Conservation (phyloP, 495 filamentous ascomycete genomes). For the Ramalina intermedia region DNA sequence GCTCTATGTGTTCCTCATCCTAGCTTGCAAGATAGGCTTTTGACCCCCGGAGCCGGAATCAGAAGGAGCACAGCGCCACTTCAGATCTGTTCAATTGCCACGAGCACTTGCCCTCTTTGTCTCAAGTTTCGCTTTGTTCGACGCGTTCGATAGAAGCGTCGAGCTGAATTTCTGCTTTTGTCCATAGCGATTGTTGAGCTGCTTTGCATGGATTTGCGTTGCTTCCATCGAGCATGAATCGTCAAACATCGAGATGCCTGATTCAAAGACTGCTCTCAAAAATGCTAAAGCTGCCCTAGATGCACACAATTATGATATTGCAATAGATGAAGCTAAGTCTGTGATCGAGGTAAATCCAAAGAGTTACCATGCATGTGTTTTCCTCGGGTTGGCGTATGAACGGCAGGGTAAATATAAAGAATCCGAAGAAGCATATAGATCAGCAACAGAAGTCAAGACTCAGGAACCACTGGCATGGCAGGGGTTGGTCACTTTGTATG, state of each 20-base stretch:
- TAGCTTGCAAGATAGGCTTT: too few relatives aligned
- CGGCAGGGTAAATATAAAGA: constrained; percentile 55
- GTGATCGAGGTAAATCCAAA: constrained; percentile 56
- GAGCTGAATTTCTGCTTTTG: too few relatives aligned
- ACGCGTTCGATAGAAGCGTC: too few relatives aligned
- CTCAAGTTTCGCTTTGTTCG: too few relatives aligned
- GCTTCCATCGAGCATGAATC: background rate
- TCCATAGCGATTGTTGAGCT: too few relatives aligned
- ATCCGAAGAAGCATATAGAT: constrained; percentile 59
- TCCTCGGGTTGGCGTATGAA: constrained; percentile 67
- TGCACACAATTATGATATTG: constrained; percentile 62
- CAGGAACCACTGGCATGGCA: constrained; percentile 68
- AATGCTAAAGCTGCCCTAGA: constrained; percentile 67
- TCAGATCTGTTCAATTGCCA: too few relatives aligned
- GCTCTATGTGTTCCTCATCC: too few relatives aligned
- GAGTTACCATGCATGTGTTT: constrained; percentile 73
- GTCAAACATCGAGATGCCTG: constrained; percentile 30
- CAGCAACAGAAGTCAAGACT: constrained; percentile 50
- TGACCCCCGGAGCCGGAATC: too few relatives aligned
- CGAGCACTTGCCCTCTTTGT: too few relatives aligned
- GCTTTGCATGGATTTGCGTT: too few relatives aligned
- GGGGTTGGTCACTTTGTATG: constrained; percentile 75
- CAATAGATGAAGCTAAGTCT: constrained; percentile 48
- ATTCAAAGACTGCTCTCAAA: constrained; percentile 66
- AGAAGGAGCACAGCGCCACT: too few relatives aligned